Conservation (phyloP, 179 eudicot species). For the Corrigiola litoralis region DNA sequence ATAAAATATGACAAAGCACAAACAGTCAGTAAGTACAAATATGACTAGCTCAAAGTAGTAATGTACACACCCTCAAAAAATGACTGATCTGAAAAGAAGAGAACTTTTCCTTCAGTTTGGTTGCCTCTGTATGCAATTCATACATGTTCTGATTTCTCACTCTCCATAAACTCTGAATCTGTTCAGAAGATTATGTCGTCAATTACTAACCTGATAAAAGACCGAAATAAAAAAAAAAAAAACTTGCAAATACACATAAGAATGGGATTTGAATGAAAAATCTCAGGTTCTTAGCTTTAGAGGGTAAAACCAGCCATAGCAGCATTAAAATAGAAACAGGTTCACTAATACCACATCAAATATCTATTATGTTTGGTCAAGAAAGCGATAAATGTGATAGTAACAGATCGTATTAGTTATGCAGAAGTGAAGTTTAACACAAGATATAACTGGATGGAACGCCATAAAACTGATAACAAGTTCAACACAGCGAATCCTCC, state of each 20-base stretch:
- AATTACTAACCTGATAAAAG: neutral
- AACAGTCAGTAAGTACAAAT: no score
- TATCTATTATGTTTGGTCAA: neutral
- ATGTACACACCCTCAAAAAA: constrained; percentile 66
- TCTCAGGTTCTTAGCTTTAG: neutral
- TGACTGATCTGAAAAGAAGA: constrained; percentile 56
- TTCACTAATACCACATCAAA: neutral
- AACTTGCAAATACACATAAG: neutral
- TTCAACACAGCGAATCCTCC: no score
- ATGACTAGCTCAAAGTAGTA: no score
- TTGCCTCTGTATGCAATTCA: constrained; percentile 45
- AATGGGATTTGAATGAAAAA: neutral
- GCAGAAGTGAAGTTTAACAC: neutral
- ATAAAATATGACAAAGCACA: no score
- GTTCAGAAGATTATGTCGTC: constrained; percentile 18
- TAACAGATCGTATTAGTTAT: neutral
- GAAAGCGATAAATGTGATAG: neutral
- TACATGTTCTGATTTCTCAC: constrained; percentile 45
- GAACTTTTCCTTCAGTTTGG: constrained; percentile 49
- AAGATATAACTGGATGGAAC: neutral
- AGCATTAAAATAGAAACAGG: neutral
- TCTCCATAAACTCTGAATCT: constrained; percentile 66
- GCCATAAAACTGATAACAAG: no score
- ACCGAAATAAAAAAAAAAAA: neutral
- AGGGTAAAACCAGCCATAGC: no score